Conservation (phyloP, 2,329 filamentous ascomycete species). For the Monosporascus sp. region DNA sequence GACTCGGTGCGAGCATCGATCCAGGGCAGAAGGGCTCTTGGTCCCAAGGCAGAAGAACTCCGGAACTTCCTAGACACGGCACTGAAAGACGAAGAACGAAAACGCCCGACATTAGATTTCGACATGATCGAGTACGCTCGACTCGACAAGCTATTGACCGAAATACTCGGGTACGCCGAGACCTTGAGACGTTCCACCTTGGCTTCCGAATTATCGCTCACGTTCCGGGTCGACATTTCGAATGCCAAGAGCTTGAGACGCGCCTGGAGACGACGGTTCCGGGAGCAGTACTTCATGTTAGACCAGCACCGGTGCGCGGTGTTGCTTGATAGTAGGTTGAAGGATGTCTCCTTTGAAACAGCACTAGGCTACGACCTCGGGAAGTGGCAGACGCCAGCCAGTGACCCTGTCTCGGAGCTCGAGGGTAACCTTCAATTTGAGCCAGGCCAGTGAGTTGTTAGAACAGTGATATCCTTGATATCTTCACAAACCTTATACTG, state of each 20-base stretch:
- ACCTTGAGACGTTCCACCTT: conserved; percentile 27
- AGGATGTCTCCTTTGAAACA: conserved; percentile 34
- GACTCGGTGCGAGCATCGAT: conserved; percentile 36
- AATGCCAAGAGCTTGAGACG: conserved; percentile 34
- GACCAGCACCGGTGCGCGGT: conserved; percentile 36
- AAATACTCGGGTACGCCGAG: conserved; percentile 34
- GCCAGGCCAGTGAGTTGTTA: conserved; percentile 40
- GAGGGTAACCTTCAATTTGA: conserved; percentile 38
- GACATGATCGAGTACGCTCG: conserved; percentile 31
- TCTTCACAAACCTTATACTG: conserved; percentile 6
- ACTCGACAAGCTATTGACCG: conserved; percentile 35
- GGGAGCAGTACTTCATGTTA: conserved; percentile 38
- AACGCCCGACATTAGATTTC: conserved; percentile 30
- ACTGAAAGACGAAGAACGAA: conserved; percentile 31
- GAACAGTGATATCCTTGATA: too few relatives aligned
- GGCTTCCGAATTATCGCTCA: conserved; percentile 19
- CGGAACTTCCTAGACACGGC: conserved; percentile 33
- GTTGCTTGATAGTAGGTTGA: conserved; percentile 32
- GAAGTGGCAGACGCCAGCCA: conserved; percentile 32
- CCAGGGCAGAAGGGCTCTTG: conserved; percentile 23
- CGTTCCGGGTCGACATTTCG: conserved; percentile 28
- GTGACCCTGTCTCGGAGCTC: conserved; percentile 31
- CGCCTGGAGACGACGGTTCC: conserved; percentile 39
- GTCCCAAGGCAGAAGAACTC: conserved; percentile 29
- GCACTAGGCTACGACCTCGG: conserved; percentile 22